A percentile compares a stretch with the other conserved stretches of the same genome.
These are phyloP conservation scores for Leptomonas seymouri DNA, from an alignment of 208 protist genomes.

Conservation along the genomic window DNA sequence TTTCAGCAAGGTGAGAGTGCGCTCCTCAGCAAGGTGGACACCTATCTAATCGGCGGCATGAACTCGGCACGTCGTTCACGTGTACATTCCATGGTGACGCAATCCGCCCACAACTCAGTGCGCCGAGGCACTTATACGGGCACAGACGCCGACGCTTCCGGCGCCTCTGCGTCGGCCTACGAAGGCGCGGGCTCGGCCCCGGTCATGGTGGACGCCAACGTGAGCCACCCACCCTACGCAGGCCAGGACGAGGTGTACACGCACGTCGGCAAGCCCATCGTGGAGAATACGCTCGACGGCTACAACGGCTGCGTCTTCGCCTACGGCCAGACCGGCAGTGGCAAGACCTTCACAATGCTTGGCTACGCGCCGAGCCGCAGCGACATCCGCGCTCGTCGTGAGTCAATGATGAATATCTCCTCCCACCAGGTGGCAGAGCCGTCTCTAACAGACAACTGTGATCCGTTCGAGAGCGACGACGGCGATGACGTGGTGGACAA, in stretches of 20 bases:
- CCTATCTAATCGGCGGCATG: constrained; percentile 49
- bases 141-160: background rate
- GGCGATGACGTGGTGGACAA: constrained; percentile 52
- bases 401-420: background rate
- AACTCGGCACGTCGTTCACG: constrained; percentile 41
- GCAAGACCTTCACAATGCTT: constrained; percentile 95
- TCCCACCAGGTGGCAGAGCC: too few relatives aligned
- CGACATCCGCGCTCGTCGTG: constrained; percentile 26
- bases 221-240: constrained; percentile 76
- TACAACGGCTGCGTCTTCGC: constrained; percentile 91
- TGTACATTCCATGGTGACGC: constrained; percentile 30
- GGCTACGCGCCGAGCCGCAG: constrained; percentile 64
- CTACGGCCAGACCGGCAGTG: constrained; percentile 90
- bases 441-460: background rate
- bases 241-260: constrained; percentile 75
- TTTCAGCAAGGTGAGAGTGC: constrained; percentile 33
- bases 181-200: constrained; percentile 52
- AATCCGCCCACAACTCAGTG: constrained; percentile 7
- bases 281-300: constrained; percentile 82
- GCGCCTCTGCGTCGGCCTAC: background rate
- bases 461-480: constrained; percentile 32
- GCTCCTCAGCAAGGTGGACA: constrained; percentile 44
- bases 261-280: constrained; percentile 69
- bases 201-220: constrained; percentile 46
- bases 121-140: constrained; percentile 17